Conservation (phyloP, 169 alveolate species). For the Babesia divergens region DNA sequence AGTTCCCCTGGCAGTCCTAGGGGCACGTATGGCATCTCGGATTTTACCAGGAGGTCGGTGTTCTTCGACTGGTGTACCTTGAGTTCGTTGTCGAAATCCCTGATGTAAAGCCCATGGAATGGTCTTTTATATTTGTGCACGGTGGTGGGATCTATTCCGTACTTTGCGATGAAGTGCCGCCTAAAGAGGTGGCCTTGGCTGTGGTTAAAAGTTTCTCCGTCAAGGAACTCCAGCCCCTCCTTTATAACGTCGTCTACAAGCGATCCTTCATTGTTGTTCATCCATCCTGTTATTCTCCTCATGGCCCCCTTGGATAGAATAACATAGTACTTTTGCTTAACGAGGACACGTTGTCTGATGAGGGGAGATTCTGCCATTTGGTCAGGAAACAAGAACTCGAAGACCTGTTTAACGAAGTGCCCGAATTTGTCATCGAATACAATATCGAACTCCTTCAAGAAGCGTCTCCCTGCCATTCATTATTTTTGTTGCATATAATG, state of each 20-base stretch:
- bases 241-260: conserved; percentile 33
- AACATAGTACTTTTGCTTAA: conserved; percentile 18
- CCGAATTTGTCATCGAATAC: conserved; percentile 50
- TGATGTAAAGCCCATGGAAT: conserved; percentile 38
- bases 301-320: conserved; percentile 28
- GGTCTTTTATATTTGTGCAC: conserved; percentile 48
- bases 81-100: conserved; percentile 42
- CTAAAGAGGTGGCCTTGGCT: conserved; percentile 31
- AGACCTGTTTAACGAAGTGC: conserved; percentile 26
- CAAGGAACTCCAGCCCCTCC: conserved; percentile 63
- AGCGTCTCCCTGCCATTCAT: conserved; percentile 25
- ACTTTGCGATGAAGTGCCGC: conserved; percentile 43
- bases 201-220: conserved; percentile 56
- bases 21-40: conserved; percentile 17
- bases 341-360: conserved; percentile 21
- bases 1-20: conserved; percentile 39
- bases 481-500: too few species aligned
- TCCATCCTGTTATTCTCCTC: conserved; percentile 44
- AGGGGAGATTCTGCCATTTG: conserved; percentile 46
- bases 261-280: conserved; percentile 45
- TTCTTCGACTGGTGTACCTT: conserved; percentile 3
- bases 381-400: conserved; percentile 32
- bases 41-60: conserved; percentile 2
- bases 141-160: conserved; percentile 49
- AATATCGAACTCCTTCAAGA: conserved; percentile 34